Percentiles rank a stretch among this genome's conserved stretches.
Evolutionary conservation across 192 early-diverging fungal genomes (phyloP).

Genomic region (Umbelopsis sp.): DNA sequence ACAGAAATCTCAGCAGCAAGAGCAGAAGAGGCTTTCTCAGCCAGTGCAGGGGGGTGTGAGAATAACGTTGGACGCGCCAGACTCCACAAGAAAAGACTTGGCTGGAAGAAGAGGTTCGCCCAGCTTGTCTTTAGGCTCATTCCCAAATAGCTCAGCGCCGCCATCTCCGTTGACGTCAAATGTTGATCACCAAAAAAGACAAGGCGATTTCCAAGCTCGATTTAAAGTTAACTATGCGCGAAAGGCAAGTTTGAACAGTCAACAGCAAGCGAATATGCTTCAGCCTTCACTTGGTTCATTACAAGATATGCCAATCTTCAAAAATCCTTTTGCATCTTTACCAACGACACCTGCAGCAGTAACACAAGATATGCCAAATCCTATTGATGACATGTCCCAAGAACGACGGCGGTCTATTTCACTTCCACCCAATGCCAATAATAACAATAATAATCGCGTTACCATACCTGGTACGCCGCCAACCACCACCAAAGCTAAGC

Average conservation of each 20-base stretch:
- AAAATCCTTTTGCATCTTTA: conserved; percentile 20
- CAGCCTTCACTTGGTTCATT: not conserved
- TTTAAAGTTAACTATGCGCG: conserved; percentile 36
- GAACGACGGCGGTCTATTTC: conserved; percentile 22
- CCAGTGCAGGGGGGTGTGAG: not conserved
- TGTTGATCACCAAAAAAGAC: conserved; percentile 35
- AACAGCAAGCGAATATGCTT: conserved; percentile 6
- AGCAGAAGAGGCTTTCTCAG: not conserved
- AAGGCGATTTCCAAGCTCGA: conserved; percentile 33
- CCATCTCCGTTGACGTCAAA: conserved; percentile 12
- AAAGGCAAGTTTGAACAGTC: conserved; percentile 19
- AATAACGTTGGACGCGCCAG: conserved; percentile 3
- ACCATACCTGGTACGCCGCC: conserved; percentile 12
- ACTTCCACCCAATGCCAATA: conserved; percentile 13
- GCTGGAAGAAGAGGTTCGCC: conserved; percentile 10
- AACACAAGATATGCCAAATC: not conserved
- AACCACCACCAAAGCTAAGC: conserved; percentile 30
- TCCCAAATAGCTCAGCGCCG: not conserved
- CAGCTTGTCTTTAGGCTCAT: conserved; percentile 5
- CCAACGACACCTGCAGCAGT: conserved; percentile 7
- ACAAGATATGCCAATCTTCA: conserved; percentile 9
- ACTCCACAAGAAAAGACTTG: not conserved
- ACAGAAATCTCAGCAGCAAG: not conserved
- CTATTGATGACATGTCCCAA: not conserved
- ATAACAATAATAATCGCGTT: not conserved